Evolutionary conservation across 2,329 filamentous ascomycete genomes (phyloP).

Genomic region (Fulvia fulva): DNA sequence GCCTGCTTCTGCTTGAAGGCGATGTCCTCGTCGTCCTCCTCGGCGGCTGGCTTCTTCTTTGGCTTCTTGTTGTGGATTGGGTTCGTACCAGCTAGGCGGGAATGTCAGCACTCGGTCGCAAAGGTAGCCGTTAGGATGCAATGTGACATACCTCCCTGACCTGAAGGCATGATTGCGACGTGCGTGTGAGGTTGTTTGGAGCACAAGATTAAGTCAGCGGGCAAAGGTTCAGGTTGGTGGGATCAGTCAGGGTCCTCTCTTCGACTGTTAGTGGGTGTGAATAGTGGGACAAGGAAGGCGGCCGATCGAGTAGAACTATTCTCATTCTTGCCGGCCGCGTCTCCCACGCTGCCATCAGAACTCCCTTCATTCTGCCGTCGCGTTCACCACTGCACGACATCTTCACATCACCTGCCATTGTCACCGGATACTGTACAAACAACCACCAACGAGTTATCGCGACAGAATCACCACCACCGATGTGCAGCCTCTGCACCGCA

Average conservation of each 20-base stretch:
- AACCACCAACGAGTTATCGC: neutral
- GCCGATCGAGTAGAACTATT: too few relatives aligned
- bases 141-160: slow-evolving; percentile 43
- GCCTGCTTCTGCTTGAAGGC: slow-evolving; percentile 80
- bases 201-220: neutral
- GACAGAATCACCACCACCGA: neutral
- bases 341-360: neutral
- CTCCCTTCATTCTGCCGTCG: neutral
- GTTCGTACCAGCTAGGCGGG: slow-evolving; percentile 48
- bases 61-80: slow-evolving; percentile 69
- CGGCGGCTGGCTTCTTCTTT: slow-evolving; percentile 74
- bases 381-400: neutral
- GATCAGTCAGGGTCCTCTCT: neutral
- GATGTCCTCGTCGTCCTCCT: slow-evolving; percentile 81
- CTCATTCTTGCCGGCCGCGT: neutral
- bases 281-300: neutral
- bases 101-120: slow-evolving; percentile 3
- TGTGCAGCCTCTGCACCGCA: neutral
- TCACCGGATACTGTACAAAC: neutral
- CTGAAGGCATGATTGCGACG: slow-evolving; percentile 45
- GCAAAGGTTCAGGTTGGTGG: neutral
- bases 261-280: neutral
- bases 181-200: neutral
- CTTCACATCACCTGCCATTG: neutral
- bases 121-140: neutral